phyloP scores from a whole-genome alignment of 371 early-diverging fungal species.

The Lichtheimia ramosa region DNA sequence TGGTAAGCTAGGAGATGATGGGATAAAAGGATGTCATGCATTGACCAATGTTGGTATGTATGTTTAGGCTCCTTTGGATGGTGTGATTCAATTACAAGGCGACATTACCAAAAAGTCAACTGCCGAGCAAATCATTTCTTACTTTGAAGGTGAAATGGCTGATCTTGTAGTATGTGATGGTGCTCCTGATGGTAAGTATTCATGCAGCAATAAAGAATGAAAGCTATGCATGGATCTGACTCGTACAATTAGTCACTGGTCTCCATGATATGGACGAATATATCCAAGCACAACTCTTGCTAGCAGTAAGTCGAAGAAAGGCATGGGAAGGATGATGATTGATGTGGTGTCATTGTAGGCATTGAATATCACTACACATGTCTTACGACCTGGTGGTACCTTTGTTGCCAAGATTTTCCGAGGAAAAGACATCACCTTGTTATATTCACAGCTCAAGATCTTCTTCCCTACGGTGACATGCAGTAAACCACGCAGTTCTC shows the following conservation, averaged over 20 bases:
- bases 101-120: conserved; percentile 98
- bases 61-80: conserved; percentile 84
- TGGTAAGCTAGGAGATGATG: conserved; percentile 54
- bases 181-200: conserved; percentile 89
- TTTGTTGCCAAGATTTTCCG: conserved; percentile 98
- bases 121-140: conserved; percentile 84
- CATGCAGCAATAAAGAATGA: no score
- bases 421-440: conserved; percentile 87
- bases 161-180: conserved; percentile 98
- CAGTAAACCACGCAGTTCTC: conserved; percentile 94
- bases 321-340: background rate
- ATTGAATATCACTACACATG: conserved; percentile 91
- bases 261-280: conserved; percentile 99
- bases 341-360: conserved; percentile 48
- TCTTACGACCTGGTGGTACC: conserved; percentile 85
- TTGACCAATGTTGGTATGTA: background rate
- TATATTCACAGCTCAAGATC: conserved; percentile 89
- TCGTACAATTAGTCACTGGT: conserved; percentile 77
- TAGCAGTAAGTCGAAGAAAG: conserved; percentile 60
- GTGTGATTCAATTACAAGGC: conserved; percentile 94
- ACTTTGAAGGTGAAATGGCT: conserved; percentile 87
- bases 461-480: conserved; percentile 90
- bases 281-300: conserved; percentile 93
- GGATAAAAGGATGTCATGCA: background rate
- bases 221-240: background rate